phyloP scores from a whole-genome alignment of 352 stramenopile species.

The Plasmopara muralis region DNA sequence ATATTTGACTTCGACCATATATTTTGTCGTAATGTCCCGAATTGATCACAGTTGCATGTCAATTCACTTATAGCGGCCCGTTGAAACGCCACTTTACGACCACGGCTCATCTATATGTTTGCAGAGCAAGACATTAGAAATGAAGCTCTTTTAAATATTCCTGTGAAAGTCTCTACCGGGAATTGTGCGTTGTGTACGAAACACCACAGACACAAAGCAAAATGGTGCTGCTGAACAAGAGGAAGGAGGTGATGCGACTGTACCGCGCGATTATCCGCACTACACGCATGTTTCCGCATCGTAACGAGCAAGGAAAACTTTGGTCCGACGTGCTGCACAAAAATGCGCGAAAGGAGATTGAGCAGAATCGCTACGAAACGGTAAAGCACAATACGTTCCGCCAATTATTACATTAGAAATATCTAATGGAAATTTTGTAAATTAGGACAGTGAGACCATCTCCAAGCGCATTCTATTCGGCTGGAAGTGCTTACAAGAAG shows the following conservation, averaged over 20 bases:
- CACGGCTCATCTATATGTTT: too few relatives aligned
- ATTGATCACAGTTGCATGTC: too few relatives aligned
- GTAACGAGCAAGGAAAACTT: constrained; percentile 59
- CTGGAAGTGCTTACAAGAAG: constrained; percentile 71
- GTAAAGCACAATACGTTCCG: constrained; percentile 15
- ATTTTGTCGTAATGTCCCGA: too few relatives aligned
- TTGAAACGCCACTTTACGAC: too few relatives aligned
- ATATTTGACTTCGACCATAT: too few relatives aligned
- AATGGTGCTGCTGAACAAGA: constrained; percentile 44
- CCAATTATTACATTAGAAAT: too few relatives aligned
- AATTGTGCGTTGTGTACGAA: constrained; percentile 9
- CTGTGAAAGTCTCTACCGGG: not conserved
- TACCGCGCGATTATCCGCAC: constrained; percentile 79
- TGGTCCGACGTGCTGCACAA: constrained; percentile 62
- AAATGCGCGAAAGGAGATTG: constrained; percentile 77
- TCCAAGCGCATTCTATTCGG: constrained; percentile 72
- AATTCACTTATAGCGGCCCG: too few relatives aligned
- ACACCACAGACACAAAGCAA: constrained; percentile 1
- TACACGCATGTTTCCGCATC: constrained; percentile 64
- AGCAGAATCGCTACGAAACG: constrained; percentile 67
- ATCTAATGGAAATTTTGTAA: not conserved
- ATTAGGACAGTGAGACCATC: constrained; percentile 65
- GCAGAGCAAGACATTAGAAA: too few relatives aligned
- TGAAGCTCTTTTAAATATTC: not conserved
- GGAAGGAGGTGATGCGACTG: constrained; percentile 69